Evolutionary conservation across 192 early-diverging fungal species (phyloP).

Genomic region (Phlyctochytrium arcticum): DNA sequence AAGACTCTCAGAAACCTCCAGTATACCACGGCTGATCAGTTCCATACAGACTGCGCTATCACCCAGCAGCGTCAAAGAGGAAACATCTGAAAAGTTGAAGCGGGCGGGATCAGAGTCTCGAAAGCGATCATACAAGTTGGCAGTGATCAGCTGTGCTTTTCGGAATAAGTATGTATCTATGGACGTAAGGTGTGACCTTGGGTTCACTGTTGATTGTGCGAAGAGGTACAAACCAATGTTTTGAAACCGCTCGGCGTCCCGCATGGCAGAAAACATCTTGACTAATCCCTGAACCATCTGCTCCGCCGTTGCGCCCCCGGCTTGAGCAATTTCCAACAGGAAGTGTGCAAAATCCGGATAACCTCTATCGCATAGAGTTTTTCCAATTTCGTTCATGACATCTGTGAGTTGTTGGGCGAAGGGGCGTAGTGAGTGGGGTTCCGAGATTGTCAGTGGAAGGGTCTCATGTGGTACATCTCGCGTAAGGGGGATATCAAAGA

Average conservation of each 20-base stretch:
- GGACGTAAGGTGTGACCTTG: too few relatives aligned
- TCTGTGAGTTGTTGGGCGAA: constrained; percentile 62
- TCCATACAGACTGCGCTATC: constrained; percentile 75
- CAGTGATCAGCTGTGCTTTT: constrained; percentile 69
- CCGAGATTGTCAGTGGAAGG: constrained; percentile 59
- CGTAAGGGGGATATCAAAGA: constrained; percentile 72
- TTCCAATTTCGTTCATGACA: constrained; percentile 68
- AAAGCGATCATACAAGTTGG: constrained; percentile 61
- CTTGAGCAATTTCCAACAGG: constrained; percentile 58
- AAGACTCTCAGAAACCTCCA: constrained; percentile 3
- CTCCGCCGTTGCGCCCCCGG: constrained; percentile 41
- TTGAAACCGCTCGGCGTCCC: constrained; percentile 51
- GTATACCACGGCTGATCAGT: constrained; percentile 31
- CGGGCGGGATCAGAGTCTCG: constrained; percentile 37
- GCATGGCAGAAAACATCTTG: constrained; percentile 63
- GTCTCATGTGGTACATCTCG: constrained; percentile 58
- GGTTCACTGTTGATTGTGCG: too few relatives aligned
- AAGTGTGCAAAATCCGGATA: constrained; percentile 67
- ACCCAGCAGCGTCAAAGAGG: constrained; percentile 63
- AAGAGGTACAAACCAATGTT: too few relatives aligned
- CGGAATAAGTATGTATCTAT: constrained; percentile 72
- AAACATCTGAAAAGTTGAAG: constrained; percentile 67
- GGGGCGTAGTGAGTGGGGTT: constrained; percentile 56
- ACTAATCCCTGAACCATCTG: constrained; percentile 58
- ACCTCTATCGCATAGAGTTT: constrained; percentile 53